Evolutionary conservation across 129 eudicot genomes (phyloP).

Genomic region (Ambrosia artemisiifolia): DNA sequence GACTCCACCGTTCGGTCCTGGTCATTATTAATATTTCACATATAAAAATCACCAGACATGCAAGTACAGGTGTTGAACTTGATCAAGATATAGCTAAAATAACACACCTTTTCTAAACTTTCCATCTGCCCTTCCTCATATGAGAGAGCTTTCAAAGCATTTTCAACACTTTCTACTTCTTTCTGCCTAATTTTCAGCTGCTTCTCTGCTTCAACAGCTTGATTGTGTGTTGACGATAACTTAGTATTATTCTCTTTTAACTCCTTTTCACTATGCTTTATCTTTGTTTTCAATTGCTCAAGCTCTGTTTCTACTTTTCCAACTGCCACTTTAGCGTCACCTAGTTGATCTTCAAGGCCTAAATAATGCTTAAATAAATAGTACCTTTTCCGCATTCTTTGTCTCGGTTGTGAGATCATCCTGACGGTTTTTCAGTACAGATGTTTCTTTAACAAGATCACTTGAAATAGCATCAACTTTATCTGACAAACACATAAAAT

Average conservation of each 20-base stretch:
- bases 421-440: constrained; percentile 68
- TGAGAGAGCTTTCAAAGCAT: constrained; percentile 54
- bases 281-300: constrained; percentile 70
- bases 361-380: neutral
- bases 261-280: constrained; percentile 66
- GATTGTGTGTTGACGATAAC: constrained; percentile 52
- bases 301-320: constrained; percentile 80
- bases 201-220: constrained; percentile 77
- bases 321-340: constrained; percentile 74
- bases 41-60: constrained; percentile 1
- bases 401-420: constrained; percentile 77
- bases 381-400: constrained; percentile 67
- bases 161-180: constrained; percentile 68
- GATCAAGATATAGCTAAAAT: constrained; percentile 1
- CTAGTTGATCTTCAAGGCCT: constrained; percentile 66
- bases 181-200: constrained; percentile 63
- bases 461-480: constrained; percentile 73
- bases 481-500: constrained; percentile 65
- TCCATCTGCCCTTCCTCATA: constrained; percentile 84
- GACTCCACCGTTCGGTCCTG: constrained; percentile 70
- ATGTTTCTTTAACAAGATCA: constrained; percentile 81
- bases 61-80: neutral
- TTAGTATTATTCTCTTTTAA: constrained; percentile 55
- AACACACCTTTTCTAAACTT: constrained; percentile 62
- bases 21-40: neutral